Base-by-base conservation (phyloP, 352 stramenopile genomes). In the Pythium insidiosum region DNA sequence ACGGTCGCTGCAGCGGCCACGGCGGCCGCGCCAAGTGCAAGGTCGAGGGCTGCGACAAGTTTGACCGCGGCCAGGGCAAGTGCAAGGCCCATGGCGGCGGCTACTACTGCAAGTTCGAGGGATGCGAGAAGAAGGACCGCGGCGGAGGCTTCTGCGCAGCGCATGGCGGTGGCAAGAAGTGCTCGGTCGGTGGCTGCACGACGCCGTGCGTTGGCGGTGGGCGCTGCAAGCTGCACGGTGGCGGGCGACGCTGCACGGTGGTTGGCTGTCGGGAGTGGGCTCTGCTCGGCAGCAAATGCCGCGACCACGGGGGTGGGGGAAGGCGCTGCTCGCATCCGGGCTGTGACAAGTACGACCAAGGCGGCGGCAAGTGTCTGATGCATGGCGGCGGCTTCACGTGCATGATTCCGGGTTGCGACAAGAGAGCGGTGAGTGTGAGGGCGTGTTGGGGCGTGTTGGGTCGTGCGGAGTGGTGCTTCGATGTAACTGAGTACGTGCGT, bases 391-490 rank as follows among this genome's bases (percentile, higher is more conserved):
- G 79, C 0, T 81, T 65, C 47, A 81, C 77, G 19, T 91, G 79
- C 40, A 68, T 61, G 5, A 66, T 83, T 16, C 56, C 72, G 1
- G 73, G 77, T 21, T 92, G 79, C 47, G 68, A 63, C 13, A 92
- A 92, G 64, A 92, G 88, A 38, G 72, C 84, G 58, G 75, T 91
- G n/a, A n/a, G n/a, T n/a, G n/a, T n/a, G n/a, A n/a, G n/a, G n/a
- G n/a, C n/a, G n/a, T n/a, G n/a, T n/a, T n/a, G n/a, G n/a, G n/a
- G n/a, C n/a, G n/a, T n/a, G n/a, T n/a, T n/a, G n/a, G n/a, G n/a
- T n/a, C n/a, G n/a, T n/a, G n/a, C n/a, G n/a, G n/a, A n/a, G n/a
- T n/a, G n/a, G n/a, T n/a, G n/a, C n/a, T n/a, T n/a, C n/a, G n/a
- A n/a, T n/a, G n/a, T n/a, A n/a, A n/a, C n/a, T n/a, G n/a, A n/a